Base-by-base conservation (phyloP, 345 rosid species). In the Linum tenue region DNA sequence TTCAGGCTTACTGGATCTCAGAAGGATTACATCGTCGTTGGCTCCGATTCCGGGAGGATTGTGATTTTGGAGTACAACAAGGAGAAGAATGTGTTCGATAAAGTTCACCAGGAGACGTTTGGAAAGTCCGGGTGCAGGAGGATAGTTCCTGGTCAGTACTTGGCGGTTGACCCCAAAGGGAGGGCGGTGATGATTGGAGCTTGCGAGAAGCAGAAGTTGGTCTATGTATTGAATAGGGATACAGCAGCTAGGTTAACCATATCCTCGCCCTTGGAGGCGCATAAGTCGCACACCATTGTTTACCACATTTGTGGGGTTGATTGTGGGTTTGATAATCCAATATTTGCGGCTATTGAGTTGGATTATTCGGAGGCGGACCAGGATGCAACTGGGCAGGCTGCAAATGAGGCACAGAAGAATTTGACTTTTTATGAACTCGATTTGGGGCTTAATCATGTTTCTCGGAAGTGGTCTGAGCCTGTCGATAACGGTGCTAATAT, bases 1-100 rank as follows among this genome's bases (percentile, higher is more conserved):
- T 92, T 94, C 72, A 78, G 99, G 36, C 79, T 94, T n/a, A 94
- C 97, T 4, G 99, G 99, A 37, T 79, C 92, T 14, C 88, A 82
- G 43, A 94, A 94, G 69, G 99, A 94, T 69, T 94, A 90, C 60
- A 79, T 94, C 17, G 97, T 88, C 2, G 95, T 91, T 1, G 97
- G 99, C n/a, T 94, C 97, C 1, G 99, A 94, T 76, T 94, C 99
- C 7, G 99, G 99, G 41, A 80, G 99, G 65, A 90, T 94, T 42
- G 97, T 94, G 2, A 94, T 94, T 7, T 70, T 94, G 5, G 99
- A 94, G 39, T 94, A 86, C 73, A 94, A 88, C 43, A 89, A 83
- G 72, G 96, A 87, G 73, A 85, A 81, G 71, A 94, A 94, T 72
- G 82, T 84, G 53, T 90, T 94, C 66, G 96, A 94, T 59, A 90